Percentiles rank a stretch among this genome's conserved stretches.
Conservation (phyloP, 2,329 filamentous ascomycete species). For the Tolypocladium inflatum region DNA sequence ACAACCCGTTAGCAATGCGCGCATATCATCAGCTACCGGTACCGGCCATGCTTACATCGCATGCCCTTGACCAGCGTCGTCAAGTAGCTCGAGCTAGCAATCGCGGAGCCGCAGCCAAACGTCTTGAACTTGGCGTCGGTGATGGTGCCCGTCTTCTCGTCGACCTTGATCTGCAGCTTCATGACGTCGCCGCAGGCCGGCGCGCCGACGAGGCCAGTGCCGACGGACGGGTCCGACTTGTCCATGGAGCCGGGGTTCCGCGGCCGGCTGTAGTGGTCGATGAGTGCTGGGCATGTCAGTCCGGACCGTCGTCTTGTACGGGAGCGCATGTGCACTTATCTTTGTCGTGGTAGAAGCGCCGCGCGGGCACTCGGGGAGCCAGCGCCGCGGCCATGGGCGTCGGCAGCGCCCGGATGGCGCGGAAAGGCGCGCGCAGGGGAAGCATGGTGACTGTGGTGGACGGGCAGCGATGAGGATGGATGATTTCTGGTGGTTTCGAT, state of each 20-base stretch:
- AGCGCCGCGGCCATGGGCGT: slow-evolving; percentile 6
- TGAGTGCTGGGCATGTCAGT: slow-evolving; percentile 15
- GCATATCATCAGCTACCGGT: neutral
- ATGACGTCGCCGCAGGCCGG: slow-evolving; percentile 87
- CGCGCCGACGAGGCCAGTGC: slow-evolving; percentile 83
- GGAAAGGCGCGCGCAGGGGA: slow-evolving; percentile 7
- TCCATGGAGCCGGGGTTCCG: slow-evolving; percentile 48
- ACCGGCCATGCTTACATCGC: slow-evolving; percentile 34
- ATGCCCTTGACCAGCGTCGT: slow-evolving; percentile 93
- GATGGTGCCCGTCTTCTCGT: slow-evolving; percentile 79
- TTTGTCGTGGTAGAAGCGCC: slow-evolving; percentile 40
- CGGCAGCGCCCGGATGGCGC: slow-evolving; percentile 7
- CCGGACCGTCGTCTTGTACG: neutral
- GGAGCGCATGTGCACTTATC: slow-evolving; percentile 10
- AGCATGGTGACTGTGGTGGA: slow-evolving; percentile 4
- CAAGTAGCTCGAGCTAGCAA: slow-evolving; percentile 80
- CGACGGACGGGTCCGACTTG: slow-evolving; percentile 74
- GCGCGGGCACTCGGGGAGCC: slow-evolving; percentile 22
- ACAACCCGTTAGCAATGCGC: neutral
- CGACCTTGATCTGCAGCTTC: slow-evolving; percentile 74
- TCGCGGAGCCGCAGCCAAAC: slow-evolving; percentile 89
- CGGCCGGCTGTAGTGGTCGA: slow-evolving; percentile 41
- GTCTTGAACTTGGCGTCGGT: slow-evolving; percentile 97
- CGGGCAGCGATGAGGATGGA: neutral
- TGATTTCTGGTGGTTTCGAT: neutral